These are phyloP conservation scores for Solanum pennellii DNA, from an alignment of 257 asterid genomes.

Conservation along the genomic window DNA sequence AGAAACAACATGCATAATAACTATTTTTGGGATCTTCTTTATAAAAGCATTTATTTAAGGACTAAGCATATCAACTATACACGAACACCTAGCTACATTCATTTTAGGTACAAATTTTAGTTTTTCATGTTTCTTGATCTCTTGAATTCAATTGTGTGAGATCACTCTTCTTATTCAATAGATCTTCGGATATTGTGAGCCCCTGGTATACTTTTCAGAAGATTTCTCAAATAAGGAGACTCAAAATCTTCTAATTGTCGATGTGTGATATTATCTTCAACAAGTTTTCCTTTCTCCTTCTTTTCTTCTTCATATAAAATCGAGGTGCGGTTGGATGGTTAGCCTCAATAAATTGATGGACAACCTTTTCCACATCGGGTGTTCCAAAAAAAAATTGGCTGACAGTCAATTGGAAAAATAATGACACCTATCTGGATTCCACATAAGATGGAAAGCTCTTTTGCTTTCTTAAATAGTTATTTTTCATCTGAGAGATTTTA, in stretches of 20 bases:
- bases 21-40: neutral
- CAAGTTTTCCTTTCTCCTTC: neutral
- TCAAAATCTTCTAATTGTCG: neutral
- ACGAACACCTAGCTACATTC: neutral
- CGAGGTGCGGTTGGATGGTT: neutral
- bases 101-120: neutral
- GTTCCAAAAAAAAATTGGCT: neutral
- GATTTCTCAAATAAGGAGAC: neutral
- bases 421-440: neutral
- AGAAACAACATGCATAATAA: neutral
- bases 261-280: neutral
- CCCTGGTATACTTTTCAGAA: neutral
- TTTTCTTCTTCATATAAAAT: neutral
- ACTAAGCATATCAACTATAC: neutral
- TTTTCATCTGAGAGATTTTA: neutral
- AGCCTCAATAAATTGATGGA: neutral
- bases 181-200: neutral
- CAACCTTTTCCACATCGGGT: neutral
- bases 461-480: neutral
- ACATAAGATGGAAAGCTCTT: neutral
- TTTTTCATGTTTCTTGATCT: neutral
- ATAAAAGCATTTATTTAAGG: neutral
- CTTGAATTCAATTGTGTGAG: neutral
- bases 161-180: neutral
- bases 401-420: neutral